A percentile compares a stretch with the other conserved stretches of the same genome.
Conservation (phyloP, 768 basidiomycete genomes). For the Leccinellum luteum region DNA sequence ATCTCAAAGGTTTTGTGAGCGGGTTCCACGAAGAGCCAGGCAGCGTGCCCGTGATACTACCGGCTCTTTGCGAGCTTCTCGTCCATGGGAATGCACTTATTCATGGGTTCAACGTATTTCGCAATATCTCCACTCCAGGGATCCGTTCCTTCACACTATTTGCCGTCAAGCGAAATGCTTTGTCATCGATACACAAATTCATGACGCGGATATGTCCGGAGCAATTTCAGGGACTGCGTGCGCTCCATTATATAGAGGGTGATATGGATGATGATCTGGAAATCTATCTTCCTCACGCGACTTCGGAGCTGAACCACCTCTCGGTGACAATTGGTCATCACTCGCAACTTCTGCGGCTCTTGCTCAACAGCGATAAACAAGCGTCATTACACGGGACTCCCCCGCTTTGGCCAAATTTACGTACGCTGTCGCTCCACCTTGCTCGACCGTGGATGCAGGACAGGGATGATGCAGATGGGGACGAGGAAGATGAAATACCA, state of each 20-base stretch:
- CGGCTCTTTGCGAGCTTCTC: constrained; percentile 27
- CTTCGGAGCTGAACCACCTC: constrained; percentile 35
- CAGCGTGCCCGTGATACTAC: constrained; percentile 31
- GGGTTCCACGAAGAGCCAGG: constrained; percentile 33
- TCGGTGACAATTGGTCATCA: constrained; percentile 33
- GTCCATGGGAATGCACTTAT: constrained; percentile 31
- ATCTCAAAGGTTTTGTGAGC: constrained; percentile 33
- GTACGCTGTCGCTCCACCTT: constrained; percentile 28
- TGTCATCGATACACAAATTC: constrained; percentile 36
- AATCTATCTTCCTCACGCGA: constrained; percentile 32
- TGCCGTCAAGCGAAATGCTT: constrained; percentile 26
- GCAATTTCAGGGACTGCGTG: constrained; percentile 31
- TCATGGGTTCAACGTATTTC: constrained; percentile 35
- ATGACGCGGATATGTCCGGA: constrained; percentile 35
- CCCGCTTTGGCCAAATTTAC: constrained; percentile 32
- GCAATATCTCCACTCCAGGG: constrained; percentile 32
- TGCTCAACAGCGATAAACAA: constrained; percentile 35
- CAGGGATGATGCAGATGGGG: constrained; percentile 30
- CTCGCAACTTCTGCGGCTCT: constrained; percentile 31
- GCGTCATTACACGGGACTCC: constrained; percentile 31
- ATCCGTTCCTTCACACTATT: constrained; percentile 25
- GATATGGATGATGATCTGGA: constrained; percentile 35
- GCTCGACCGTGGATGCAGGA: constrained; percentile 29
- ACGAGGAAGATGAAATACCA: constrained; percentile 32
- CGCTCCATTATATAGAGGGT: constrained; percentile 34